These are phyloP conservation scores for Mytilinidion resinicola DNA, from an alignment of 495 filamentous ascomycete species.

Conservation along the genomic window DNA sequence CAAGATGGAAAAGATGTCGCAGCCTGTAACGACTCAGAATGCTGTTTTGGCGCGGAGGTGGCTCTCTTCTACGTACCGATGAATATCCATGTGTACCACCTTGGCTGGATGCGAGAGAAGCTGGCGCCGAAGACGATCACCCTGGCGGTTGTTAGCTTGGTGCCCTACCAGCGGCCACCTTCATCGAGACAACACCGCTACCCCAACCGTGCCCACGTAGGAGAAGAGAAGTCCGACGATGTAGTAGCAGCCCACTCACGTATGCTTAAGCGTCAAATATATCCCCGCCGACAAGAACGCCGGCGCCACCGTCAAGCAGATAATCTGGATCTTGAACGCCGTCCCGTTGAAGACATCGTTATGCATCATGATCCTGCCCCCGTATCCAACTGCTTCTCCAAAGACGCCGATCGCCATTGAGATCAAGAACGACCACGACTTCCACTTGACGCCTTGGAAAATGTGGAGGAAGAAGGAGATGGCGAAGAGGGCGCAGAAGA, in stretches of 20 bases:
- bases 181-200: neutral
- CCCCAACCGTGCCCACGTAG: neutral
- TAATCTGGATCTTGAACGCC: slow-evolving; percentile 59
- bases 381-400: slow-evolving; percentile 42
- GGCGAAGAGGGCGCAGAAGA: slow-evolving; percentile 25
- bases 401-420: slow-evolving; percentile 39
- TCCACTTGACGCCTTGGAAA: slow-evolving; percentile 19
- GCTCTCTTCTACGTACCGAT: slow-evolving; percentile 33
- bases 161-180: neutral
- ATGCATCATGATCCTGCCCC: slow-evolving; percentile 39
- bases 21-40: slow-evolving; percentile 22
- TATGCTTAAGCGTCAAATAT: slow-evolving; percentile 63
- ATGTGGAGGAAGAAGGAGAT: slow-evolving; percentile 14
- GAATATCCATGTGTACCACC: slow-evolving; percentile 61
- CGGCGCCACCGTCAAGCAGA: slow-evolving; percentile 59
- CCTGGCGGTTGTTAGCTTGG: neutral
- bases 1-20: slow-evolving; percentile 57
- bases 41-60: too few relatives aligned
- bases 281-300: slow-evolving; percentile 60
- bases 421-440: slow-evolving; percentile 37
- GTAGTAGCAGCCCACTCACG: too few relatives aligned
- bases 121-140: slow-evolving; percentile 49
- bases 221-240: too few relatives aligned
- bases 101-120: slow-evolving; percentile 51
- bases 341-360: neutral